Conservation (phyloP, 352 stramenopile genomes). For the Pythium sp. region DNA sequence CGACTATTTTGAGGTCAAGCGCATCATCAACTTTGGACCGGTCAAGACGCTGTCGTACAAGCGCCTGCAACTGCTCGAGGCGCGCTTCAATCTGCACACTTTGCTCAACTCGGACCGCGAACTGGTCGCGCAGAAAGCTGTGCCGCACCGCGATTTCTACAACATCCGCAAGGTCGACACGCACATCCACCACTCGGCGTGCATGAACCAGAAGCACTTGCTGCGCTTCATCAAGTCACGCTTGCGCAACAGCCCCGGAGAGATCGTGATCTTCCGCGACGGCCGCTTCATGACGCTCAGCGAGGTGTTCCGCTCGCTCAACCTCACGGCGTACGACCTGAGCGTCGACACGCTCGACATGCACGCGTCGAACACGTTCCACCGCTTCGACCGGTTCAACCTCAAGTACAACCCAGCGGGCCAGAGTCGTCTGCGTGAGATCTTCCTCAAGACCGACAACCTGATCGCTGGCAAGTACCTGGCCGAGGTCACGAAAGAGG, state of each 20-base stretch:
- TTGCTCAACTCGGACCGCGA: constrained; percentile 96
- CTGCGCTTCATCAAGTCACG: constrained; percentile 90
- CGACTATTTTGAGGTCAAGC: constrained; percentile 77
- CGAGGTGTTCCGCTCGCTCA: constrained; percentile 92
- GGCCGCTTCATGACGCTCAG: constrained; percentile 95
- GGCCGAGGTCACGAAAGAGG: constrained; percentile 95
- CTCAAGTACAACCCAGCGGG: constrained; percentile 98
- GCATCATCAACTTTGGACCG: constrained; percentile 85
- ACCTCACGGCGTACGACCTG: constrained; percentile 96
- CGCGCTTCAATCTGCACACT: constrained; percentile 95
- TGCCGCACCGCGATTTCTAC: constrained; percentile 99
- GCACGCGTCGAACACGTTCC: constrained; percentile 99
- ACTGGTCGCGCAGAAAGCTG: constrained; percentile 92
- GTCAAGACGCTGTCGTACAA: constrained; percentile 89
- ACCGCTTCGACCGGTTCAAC: constrained; percentile 99
- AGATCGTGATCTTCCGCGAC: constrained; percentile 96
- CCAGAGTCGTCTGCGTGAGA: constrained; percentile 94
- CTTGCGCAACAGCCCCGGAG: constrained; percentile 73
- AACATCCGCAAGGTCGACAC: constrained; percentile 98
- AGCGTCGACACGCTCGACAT: constrained; percentile 99
- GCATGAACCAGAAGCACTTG: constrained; percentile 96
- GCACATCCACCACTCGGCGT: constrained; percentile 97
- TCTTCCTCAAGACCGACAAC: constrained; percentile 99
- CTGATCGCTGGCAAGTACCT: constrained; percentile 95
- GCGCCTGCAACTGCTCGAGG: constrained; percentile 86